Percentiles rank a stretch among this genome's conserved stretches.
phyloP scores from a whole-genome alignment of 2,329 filamentous ascomycete species.

The Xylaria digitata region DNA sequence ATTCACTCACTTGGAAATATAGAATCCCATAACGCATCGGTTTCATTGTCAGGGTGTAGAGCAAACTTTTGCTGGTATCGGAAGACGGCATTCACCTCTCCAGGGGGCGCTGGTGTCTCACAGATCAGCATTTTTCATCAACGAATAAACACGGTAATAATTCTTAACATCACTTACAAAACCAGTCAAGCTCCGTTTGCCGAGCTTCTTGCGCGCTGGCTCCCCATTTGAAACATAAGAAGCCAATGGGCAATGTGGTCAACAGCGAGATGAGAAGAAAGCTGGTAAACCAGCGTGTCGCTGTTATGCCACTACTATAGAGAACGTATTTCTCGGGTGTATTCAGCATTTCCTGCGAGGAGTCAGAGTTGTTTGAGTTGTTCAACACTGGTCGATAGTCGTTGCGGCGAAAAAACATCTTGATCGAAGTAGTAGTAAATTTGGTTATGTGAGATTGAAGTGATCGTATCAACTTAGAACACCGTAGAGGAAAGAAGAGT shows the following conservation, averaged over 20 bases:
- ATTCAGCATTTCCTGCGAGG: not conserved
- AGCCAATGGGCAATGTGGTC: slow-evolving; percentile 13
- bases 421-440: not conserved
- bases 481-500: no score
- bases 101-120: slow-evolving; percentile 9
- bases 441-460: not conserved
- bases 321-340: slow-evolving; percentile 2
- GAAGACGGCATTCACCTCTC: slow-evolving; percentile 8
- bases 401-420: slow-evolving; percentile 16
- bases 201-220: slow-evolving; percentile 1
- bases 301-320: slow-evolving; percentile 1
- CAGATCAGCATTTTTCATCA: not conserved
- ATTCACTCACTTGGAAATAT: slow-evolving; percentile 15
- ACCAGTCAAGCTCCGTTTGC: slow-evolving; percentile 7
- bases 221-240: slow-evolving; percentile 18
- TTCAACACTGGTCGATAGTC: slow-evolving; percentile 5
- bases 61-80: slow-evolving; percentile 17
- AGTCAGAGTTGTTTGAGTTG: not conserved
- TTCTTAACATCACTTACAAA: slow-evolving; percentile 7
- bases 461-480: not conserved
- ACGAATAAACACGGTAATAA: not conserved
- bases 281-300: slow-evolving; percentile 13
- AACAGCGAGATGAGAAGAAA: slow-evolving; percentile 16
- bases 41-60: slow-evolving; percentile 7
- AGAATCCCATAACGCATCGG: slow-evolving; percentile 11